These are phyloP conservation scores for Trichoderma simmonsii DNA, from an alignment of 2,329 filamentous ascomycete species.

Conservation along the genomic window DNA sequence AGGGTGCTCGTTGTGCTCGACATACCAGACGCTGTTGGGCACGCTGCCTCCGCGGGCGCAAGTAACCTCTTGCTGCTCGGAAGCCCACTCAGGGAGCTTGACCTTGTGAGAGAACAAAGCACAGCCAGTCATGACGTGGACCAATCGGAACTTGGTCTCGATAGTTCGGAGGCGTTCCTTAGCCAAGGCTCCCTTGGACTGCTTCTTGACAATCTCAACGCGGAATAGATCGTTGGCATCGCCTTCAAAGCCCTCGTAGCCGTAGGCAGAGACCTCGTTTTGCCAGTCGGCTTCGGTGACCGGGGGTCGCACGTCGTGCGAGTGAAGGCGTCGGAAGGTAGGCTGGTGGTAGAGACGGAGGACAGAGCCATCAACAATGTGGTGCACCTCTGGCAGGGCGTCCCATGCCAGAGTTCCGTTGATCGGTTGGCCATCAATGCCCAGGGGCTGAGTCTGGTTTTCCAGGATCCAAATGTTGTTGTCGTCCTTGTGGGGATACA, in stretches of 20 bases:
- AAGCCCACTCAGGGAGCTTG: slow-evolving; percentile 97
- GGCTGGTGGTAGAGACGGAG: slow-evolving; percentile 79
- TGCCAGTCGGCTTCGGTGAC: slow-evolving; percentile 90
- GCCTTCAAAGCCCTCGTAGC: slow-evolving; percentile 93
- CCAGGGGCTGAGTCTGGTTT: slow-evolving; percentile 91
- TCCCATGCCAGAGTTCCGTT: slow-evolving; percentile 86
- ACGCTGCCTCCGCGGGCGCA: slow-evolving; percentile 88
- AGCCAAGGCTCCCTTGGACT: slow-evolving; percentile 74
- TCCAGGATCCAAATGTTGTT: slow-evolving; percentile 95
- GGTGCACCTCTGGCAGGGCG: slow-evolving; percentile 59
- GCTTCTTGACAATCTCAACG: slow-evolving; percentile 87
- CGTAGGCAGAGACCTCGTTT: slow-evolving; percentile 94
- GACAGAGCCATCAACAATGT: slow-evolving; percentile 75
- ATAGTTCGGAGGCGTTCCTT: slow-evolving; percentile 89
- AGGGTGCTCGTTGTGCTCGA: slow-evolving; percentile 87
- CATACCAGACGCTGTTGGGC: slow-evolving; percentile 96
- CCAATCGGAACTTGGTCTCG: slow-evolving; percentile 90
- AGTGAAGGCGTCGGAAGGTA: slow-evolving; percentile 88
- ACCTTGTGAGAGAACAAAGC: slow-evolving; percentile 98
- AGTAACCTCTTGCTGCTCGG: slow-evolving; percentile 98
- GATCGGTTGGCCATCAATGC: slow-evolving; percentile 69
- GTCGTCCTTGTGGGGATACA: slow-evolving; percentile 98
- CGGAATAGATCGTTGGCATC: slow-evolving; percentile 97
- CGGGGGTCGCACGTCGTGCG: slow-evolving; percentile 86
- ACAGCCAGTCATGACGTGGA: slow-evolving; percentile 96